Evolutionary conservation across 345 rosid genomes (phyloP).

Genomic region (Melaleuca alternifolia): DNA sequence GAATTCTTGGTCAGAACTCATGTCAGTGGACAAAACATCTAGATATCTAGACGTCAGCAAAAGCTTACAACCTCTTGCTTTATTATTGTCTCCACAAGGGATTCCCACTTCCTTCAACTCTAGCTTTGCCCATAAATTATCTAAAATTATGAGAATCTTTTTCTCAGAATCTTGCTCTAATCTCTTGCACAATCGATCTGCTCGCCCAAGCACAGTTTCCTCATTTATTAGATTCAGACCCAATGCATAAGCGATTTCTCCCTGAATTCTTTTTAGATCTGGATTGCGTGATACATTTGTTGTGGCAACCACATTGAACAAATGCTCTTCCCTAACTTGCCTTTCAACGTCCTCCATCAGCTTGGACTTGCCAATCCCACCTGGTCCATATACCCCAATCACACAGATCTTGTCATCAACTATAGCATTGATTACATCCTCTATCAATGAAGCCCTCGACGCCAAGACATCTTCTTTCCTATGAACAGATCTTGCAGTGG

Average conservation of each 20-base stretch:
- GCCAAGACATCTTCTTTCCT: too few relatives aligned
- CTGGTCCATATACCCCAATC: too few relatives aligned
- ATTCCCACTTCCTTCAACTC: neutral
- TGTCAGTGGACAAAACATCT: neutral
- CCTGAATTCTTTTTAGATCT: neutral
- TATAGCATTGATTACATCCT: too few relatives aligned
- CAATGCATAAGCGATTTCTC: accelerated
- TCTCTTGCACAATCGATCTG: neutral
- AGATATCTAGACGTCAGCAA: neutral
- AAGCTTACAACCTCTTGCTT: neutral
- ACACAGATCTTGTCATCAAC: too few relatives aligned
- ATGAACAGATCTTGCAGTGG: too few relatives aligned
- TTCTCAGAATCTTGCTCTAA: accelerated
- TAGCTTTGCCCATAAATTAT: neutral
- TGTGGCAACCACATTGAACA: neutral
- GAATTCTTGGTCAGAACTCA: neutral
- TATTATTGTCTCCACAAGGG: neutral
- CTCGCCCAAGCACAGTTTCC: neutral
- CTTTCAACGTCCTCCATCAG: neutral
- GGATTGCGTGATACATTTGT: neutral
- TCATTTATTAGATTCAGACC: neutral
- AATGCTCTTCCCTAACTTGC: neutral
- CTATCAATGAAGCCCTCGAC: too few relatives aligned
- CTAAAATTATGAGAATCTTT: neutral
- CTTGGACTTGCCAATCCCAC: too few relatives aligned